Base-by-base conservation (phyloP, 192 early-diverging fungal genomes). In the Coemansia biformis region DNA sequence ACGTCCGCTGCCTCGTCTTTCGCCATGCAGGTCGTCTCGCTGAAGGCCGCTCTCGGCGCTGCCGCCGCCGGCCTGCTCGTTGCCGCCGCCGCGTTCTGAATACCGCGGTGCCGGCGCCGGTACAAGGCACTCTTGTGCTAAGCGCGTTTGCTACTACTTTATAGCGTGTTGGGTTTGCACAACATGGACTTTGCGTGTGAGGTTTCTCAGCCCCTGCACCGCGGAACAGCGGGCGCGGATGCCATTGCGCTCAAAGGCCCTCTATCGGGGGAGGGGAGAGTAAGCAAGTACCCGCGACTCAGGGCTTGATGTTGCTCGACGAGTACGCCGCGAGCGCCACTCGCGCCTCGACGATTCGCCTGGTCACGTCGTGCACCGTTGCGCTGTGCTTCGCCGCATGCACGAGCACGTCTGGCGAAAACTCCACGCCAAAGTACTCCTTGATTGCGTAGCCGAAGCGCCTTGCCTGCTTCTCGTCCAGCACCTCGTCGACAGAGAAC, bases 371-470 rank as follows among this genome's bases (percentile, higher is more conserved):
- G 31, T 56, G 56, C 11, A 60, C 75, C 4, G 59, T 82, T 38
- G 51, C 76, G 15, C 56, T 72, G 48, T 66, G 70, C 60, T 78
- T 78, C 47, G 70, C 63, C 13, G 70, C 70, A 15, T 61, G 49
- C 4, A 70, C 59, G 22, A 67, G 67, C 30, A 68, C 64, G 43
- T 67, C 66, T 6, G 62, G 13, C 2, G 88, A 79, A 72, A 97
- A 93, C 56, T 97, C 91, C 32, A 97, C 80, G 19, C 87, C 88
- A 63, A 87, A 93, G 49, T 87, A 81, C 31, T 83, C 64, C 43
- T 84, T 82, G 49, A 94, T 84, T 10, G 79, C 87, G 57, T 92
- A 89, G 15, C 87, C 89, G 21, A 94, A 80, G 14, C 89, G 77
- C 45, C 70, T 66, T 4, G 85, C 80, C 43, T 83, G 79, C 8